A percentile compares a stretch with the other conserved stretches of the same genome.
phyloP scores from a whole-genome alignment of 23 red algal species.

The Gracilaria domingensis region DNA sequence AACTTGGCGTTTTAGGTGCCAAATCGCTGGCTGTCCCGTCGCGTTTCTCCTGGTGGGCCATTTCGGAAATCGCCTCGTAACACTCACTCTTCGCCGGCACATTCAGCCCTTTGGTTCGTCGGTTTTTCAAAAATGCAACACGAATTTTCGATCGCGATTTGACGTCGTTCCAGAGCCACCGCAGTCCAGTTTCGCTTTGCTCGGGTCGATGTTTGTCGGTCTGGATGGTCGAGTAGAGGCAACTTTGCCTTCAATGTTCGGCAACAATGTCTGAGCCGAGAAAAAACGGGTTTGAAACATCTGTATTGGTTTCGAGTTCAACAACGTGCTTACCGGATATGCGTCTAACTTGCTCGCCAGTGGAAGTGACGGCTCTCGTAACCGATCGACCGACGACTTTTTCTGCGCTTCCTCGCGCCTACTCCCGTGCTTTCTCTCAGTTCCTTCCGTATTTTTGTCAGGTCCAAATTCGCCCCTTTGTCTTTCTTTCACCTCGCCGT shows the following conservation, averaged over 20 bases:
- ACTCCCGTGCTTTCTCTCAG: background rate
- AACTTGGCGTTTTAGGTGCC: constrained; percentile 45
- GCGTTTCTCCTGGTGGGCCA: constrained; percentile 58
- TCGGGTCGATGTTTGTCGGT: constrained; percentile 48
- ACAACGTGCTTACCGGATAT: constrained; percentile 35
- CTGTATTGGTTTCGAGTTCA: constrained; percentile 42
- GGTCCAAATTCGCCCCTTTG: background rate
- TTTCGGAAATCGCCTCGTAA: constrained; percentile 49
- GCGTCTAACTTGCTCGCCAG: constrained; percentile 27
- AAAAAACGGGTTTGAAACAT: constrained; percentile 75
- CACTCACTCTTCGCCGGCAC: constrained; percentile 63
- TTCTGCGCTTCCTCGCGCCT: constrained; percentile 18
- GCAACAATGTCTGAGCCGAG: constrained; percentile 30
- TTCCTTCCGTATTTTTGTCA: constrained; percentile 2
- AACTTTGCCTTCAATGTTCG: constrained; percentile 34
- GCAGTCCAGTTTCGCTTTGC: constrained; percentile 40
- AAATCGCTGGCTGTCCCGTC: constrained; percentile 40
- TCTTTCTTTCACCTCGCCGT: constrained; percentile 28
- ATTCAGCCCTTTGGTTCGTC: constrained; percentile 26
- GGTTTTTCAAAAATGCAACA: constrained; percentile 53
- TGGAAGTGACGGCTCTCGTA: constrained; percentile 10
- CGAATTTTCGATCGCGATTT: constrained; percentile 55
- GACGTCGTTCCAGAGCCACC: constrained; percentile 37
- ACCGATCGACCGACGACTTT: background rate
- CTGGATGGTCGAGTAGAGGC: constrained; percentile 8